phyloP scores from a whole-genome alignment of 441 rosid species.

The Dalechampia spathulata region DNA sequence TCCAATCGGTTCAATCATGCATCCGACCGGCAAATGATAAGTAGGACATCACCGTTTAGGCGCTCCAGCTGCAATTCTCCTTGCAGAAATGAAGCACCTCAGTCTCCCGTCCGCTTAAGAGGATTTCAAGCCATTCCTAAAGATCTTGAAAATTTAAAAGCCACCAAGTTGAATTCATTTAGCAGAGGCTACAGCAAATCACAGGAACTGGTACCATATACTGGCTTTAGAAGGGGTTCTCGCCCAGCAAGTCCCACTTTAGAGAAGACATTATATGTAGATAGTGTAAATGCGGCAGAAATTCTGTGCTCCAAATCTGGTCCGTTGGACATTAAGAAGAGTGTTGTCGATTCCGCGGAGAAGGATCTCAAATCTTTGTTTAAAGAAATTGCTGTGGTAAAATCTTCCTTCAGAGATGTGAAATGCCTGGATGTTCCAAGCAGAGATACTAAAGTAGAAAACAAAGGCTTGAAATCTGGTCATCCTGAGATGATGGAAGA shows the following conservation, averaged over 20 bases:
- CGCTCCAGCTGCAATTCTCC: conserved; percentile 44
- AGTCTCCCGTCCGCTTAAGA: conserved; percentile 38
- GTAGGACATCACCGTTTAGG: conserved; percentile 47
- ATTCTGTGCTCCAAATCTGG: conserved; percentile 19
- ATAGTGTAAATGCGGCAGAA: no score
- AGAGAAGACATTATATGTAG: no score
- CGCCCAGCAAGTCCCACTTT: conserved; percentile 36
- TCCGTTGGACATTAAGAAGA: conserved; percentile 22
- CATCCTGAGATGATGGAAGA: conserved; percentile 17
- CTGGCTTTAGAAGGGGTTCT: conserved; percentile 24
- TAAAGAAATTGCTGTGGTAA: conserved; percentile 11
- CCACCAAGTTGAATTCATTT: conserved; percentile 29
- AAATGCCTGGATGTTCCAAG: conserved; percentile 11
- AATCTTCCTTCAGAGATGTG: conserved; percentile 20
- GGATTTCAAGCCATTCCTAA: conserved; percentile 51
- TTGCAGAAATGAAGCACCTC: conserved; percentile 41
- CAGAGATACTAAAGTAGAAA: conserved; percentile 5
- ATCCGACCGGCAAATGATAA: conserved; percentile 32
- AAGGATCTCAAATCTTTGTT: conserved; percentile 15
- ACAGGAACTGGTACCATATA: conserved; percentile 45
- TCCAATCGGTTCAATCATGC: conserved; percentile 36
- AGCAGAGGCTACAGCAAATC: conserved; percentile 42
- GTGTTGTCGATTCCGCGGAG: conserved; percentile 12
- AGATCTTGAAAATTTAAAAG: conserved; percentile 35
- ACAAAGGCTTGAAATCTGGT: conserved; percentile 7